These are phyloP conservation scores for Austroboletus eburneus DNA, from an alignment of 768 basidiomycete genomes.

Conservation along the genomic window DNA sequence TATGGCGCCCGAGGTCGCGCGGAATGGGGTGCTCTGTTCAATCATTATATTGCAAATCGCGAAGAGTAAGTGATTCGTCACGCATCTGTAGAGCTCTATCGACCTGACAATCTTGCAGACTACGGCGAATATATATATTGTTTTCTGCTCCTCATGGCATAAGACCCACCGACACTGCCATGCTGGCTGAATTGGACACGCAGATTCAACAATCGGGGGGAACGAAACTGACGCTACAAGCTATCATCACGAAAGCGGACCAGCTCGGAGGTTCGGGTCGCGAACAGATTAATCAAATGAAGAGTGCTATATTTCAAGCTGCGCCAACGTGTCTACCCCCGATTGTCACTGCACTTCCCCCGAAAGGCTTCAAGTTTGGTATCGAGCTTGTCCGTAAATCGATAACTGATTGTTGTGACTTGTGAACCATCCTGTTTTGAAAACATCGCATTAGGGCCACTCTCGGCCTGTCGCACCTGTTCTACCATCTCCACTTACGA, in stretches of 20 bases:
- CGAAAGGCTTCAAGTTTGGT: constrained; percentile 50
- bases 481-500: too few species aligned
- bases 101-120: constrained; percentile 34
- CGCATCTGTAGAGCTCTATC: background rate
- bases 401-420: constrained; percentile 56
- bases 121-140: constrained; percentile 66
- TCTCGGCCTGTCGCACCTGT: too few species aligned
- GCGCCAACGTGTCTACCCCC: constrained; percentile 63
- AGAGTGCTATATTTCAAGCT: constrained; percentile 46
- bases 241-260: constrained; percentile 72
- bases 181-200: constrained; percentile 51
- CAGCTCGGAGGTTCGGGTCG: constrained; percentile 35
- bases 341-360: constrained; percentile 50
- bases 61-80: constrained; percentile 45
- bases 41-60: constrained; percentile 57
- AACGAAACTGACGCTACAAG: constrained; percentile 58
- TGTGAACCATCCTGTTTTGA: constrained; percentile 13
- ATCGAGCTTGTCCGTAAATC: constrained; percentile 53
- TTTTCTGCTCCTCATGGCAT: constrained; percentile 67
- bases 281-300: constrained; percentile 39
- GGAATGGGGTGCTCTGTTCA: constrained; percentile 73
- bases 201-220: constrained; percentile 28
- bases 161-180: constrained; percentile 50
- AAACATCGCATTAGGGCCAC: too few species aligned
- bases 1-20: constrained; percentile 70